phyloP scores from a whole-genome alignment of 192 early-diverging fungal genomes.

The Coemansia sp. region DNA sequence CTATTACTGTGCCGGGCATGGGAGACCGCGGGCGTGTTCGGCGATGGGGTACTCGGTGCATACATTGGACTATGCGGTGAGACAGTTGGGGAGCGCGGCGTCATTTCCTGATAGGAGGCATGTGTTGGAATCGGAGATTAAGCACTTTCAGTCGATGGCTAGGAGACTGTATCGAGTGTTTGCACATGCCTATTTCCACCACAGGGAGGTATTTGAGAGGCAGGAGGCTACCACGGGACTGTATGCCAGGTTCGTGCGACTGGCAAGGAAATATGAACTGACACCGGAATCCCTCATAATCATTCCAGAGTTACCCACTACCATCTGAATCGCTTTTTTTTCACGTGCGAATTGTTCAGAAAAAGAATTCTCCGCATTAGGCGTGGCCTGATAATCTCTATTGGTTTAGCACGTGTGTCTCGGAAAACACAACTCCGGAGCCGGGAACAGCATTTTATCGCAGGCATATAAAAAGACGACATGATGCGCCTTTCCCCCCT shows the following conservation, averaged over 20 bases:
- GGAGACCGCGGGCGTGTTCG: conserved; percentile 69
- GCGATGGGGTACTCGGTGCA: conserved; percentile 93
- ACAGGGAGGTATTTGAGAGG: conserved; percentile 81
- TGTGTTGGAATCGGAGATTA: conserved; percentile 59
- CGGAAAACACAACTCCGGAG: neutral
- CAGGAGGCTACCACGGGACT: conserved; percentile 77
- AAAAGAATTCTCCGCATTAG: neutral
- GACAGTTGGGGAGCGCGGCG: conserved; percentile 65
- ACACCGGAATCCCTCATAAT: conserved; percentile 69
- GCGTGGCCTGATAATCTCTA: neutral
- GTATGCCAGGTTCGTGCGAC: conserved; percentile 69
- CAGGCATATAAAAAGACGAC: neutral
- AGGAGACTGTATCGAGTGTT: conserved; percentile 96
- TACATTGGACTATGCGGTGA: conserved; percentile 86
- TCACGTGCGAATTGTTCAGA: neutral
- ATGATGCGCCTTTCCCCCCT: neutral
- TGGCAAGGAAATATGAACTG: conserved; percentile 64
- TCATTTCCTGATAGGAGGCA: conserved; percentile 54
- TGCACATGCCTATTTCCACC: conserved; percentile 93
- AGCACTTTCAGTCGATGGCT: conserved; percentile 84
- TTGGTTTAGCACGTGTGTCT: neutral
- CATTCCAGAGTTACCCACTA: conserved; percentile 59
- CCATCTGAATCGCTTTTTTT: neutral
- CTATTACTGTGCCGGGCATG: conserved; percentile 92
- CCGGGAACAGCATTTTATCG: neutral